These are phyloP conservation scores for Rheum nobile DNA, from an alignment of 148 eudicot genomes.

Conservation along the genomic window DNA sequence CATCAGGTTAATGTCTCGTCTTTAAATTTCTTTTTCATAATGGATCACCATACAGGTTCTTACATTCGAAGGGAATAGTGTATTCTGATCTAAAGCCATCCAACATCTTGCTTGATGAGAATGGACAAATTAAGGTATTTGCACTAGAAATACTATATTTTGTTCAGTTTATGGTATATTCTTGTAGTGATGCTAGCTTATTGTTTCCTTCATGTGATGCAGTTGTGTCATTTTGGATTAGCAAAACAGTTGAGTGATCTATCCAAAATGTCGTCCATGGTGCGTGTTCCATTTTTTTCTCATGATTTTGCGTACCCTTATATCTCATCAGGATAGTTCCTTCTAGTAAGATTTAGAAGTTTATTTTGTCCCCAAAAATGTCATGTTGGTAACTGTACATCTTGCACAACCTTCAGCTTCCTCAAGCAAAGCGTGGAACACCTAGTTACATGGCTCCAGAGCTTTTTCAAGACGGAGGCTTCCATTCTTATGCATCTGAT, in stretches of 20 bases:
- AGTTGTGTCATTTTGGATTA: conserved; percentile 84
- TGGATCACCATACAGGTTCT: conserved; percentile 35
- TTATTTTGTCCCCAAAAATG: not conserved
- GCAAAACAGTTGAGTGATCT: conserved; percentile 84
- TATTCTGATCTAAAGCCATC: conserved; percentile 97
- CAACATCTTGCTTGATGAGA: conserved; percentile 86
- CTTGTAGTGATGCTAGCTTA: not conserved
- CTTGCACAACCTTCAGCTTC: conserved; percentile 34
- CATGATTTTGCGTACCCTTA: conserved; percentile 45
- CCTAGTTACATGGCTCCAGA: conserved; percentile 99
- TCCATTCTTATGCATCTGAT: conserved; percentile 52
- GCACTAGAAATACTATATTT: conserved; percentile 39
- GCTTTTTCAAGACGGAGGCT: conserved; percentile 91
- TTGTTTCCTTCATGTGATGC: not conserved
- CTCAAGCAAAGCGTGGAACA: conserved; percentile 95
- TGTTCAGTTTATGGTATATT: not conserved
- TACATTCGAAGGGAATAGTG: conserved; percentile 88
- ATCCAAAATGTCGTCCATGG: conserved; percentile 44
- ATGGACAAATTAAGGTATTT: conserved; percentile 36
- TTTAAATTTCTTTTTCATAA: not conserved
- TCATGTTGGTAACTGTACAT: not conserved
- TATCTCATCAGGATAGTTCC: not conserved
- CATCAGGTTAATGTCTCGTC: conserved; percentile 3
- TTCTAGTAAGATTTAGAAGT: not conserved
- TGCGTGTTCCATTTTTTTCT: conserved; percentile 36